A percentile compares a stretch with the other conserved stretches of the same genome.
Evolutionary conservation across 129 eudicot species (phyloP).

Genomic region (Chrysanthemum seticuspe): DNA sequence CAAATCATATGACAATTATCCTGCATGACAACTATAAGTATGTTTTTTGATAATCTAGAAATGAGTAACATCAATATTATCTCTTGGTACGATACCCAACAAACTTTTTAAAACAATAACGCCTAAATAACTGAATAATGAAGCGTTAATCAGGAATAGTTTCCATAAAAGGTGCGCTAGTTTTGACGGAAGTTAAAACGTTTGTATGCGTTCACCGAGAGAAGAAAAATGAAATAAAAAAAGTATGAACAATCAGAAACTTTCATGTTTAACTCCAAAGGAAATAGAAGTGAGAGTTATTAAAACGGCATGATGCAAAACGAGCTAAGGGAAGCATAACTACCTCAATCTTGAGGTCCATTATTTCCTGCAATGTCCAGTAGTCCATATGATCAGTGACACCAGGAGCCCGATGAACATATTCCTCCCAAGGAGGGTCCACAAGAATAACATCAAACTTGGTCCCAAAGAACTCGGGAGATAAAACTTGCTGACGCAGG

Average conservation of each 20-base stretch:
- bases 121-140: too few relatives aligned
- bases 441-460: constrained; percentile 97
- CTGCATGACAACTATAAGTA: neutral
- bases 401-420: constrained; percentile 98
- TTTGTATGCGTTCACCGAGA: neutral
- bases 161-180: neutral
- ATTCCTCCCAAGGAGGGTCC: constrained; percentile 99
- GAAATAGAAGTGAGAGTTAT: constrained; percentile 1
- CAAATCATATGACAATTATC: neutral
- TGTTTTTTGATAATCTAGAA: neutral
- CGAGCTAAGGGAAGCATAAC: neutral
- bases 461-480: constrained; percentile 88
- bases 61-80: too few relatives aligned
- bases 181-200: neutral
- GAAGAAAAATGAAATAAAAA: too few relatives aligned
- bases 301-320: neutral
- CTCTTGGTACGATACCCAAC: too few relatives aligned
- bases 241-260: neutral
- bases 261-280: too few relatives aligned
- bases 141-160: neutral
- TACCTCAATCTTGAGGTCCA: constrained; percentile 98
- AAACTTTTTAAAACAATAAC: too few relatives aligned
- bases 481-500: constrained; percentile 72
- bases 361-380: constrained; percentile 94
- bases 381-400: constrained; percentile 96